phyloP scores from a whole-genome alignment of 768 basidiomycete species.

The Sporobolomyces phaffii region DNA sequence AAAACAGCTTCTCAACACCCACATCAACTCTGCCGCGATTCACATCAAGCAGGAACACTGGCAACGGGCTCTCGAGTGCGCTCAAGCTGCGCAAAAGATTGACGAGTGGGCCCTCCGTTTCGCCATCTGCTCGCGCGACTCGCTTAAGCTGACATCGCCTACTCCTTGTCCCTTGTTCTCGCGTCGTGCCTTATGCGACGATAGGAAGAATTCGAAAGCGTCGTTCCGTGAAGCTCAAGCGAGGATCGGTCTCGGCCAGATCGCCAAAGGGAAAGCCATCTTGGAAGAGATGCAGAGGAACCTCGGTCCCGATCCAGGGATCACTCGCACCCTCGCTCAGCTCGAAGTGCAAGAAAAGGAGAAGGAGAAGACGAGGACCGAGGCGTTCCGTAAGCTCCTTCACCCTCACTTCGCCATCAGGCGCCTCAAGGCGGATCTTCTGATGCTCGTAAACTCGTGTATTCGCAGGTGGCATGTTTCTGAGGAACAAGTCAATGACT shows the following conservation, averaged over 20 bases:
- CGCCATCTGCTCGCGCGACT: too few species aligned
- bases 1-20: constrained; percentile 6
- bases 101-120: constrained; percentile 9
- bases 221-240: constrained; percentile 31
- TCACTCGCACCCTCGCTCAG: constrained; percentile 14
- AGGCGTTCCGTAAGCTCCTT: constrained; percentile 9
- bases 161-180: too few species aligned
- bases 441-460: neutral
- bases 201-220: constrained; percentile 15
- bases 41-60: constrained; percentile 23
- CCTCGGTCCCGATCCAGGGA: constrained; percentile 21
- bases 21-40: constrained; percentile 21
- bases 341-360: constrained; percentile 6
- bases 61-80: constrained; percentile 24
- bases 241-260: constrained; percentile 21
- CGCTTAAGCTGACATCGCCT: accelerated
- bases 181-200: neutral
- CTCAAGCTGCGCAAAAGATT: constrained; percentile 6
- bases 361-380: neutral
- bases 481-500: too few species aligned
- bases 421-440: too few species aligned
- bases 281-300: constrained; percentile 26
- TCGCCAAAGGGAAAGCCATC: constrained; percentile 12
- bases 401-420: neutral
- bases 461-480: too few species aligned